A percentile compares a stretch with the other conserved stretches of the same genome.
Conservation (phyloP, 2,329 filamentous ascomycete genomes). For the Fusarium sororula region DNA sequence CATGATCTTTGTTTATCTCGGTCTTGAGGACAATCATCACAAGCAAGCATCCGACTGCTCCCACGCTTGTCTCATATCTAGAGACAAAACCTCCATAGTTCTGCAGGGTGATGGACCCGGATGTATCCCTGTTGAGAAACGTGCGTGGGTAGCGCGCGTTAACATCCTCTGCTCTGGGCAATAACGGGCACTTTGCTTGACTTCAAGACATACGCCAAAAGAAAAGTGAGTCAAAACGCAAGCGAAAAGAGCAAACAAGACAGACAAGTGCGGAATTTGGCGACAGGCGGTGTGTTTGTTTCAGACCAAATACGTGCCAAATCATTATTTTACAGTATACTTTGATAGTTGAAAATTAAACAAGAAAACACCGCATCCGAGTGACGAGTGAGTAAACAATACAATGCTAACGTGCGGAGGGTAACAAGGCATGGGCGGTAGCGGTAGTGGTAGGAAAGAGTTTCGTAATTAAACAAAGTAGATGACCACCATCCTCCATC, state of each 20-base stretch:
- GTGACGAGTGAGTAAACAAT: constrained; percentile 14
- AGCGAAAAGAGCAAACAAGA: constrained; percentile 12
- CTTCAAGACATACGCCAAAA: neutral
- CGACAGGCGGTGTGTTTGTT: neutral
- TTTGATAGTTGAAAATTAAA: constrained; percentile 14
- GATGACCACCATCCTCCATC: constrained; percentile 53
- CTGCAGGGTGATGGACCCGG: neutral
- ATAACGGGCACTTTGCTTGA: neutral
- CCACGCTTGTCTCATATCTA: constrained; percentile 9
- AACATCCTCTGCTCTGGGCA: neutral
- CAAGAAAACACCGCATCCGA: constrained; percentile 10
- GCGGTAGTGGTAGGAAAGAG: constrained; percentile 37
- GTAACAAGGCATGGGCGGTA: constrained; percentile 5
- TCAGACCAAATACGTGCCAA: neutral
- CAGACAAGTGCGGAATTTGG: neutral
- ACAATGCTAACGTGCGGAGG: constrained; percentile 20
- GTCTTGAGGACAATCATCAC: neutral
- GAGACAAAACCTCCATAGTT: neutral
- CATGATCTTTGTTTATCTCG: neutral
- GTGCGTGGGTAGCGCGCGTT: neutral
- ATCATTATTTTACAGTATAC: neutral
- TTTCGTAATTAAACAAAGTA: constrained; percentile 64
- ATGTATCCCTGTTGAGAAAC: constrained; percentile 3
- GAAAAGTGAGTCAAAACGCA: constrained; percentile 4
- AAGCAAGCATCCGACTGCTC: neutral